A percentile compares a stretch with the other conserved stretches of the same genome.
These are phyloP conservation scores for Candida sp. DNA, from an alignment of 1,139 yeast species.

Conservation along the genomic window DNA sequence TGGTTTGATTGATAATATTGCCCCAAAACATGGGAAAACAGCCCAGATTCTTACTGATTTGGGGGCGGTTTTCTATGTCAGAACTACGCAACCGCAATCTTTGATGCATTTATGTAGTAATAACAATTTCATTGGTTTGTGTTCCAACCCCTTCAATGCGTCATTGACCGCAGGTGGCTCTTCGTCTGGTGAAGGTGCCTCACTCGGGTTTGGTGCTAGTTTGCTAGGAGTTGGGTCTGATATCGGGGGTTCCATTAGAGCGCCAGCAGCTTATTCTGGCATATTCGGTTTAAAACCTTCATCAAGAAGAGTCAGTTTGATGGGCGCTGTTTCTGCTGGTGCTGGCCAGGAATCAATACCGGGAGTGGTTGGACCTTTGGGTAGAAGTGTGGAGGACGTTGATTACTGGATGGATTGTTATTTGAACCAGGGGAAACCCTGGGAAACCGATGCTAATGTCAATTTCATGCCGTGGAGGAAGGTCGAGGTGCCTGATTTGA, in stretches of 20 bases:
- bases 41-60: slow-evolving; percentile 50
- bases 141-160: slow-evolving; percentile 39
- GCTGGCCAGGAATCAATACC: slow-evolving; percentile 57
- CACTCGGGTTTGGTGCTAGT: slow-evolving; percentile 63
- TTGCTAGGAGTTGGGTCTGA: slow-evolving; percentile 72
- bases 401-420: slow-evolving; percentile 56
- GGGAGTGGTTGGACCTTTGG: slow-evolving; percentile 62
- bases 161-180: slow-evolving; percentile 55
- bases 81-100: slow-evolving; percentile 47
- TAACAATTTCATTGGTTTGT: slow-evolving; percentile 38
- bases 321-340: slow-evolving; percentile 52
- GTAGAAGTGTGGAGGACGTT: slow-evolving; percentile 61
- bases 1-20: slow-evolving; percentile 46
- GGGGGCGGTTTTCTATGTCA: slow-evolving; percentile 62
- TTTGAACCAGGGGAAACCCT: slow-evolving; percentile 63
- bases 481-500: slow-evolving; percentile 41
- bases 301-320: slow-evolving; percentile 51
- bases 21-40: slow-evolving; percentile 49
- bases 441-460: slow-evolving; percentile 57
- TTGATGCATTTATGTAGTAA: slow-evolving; percentile 46
- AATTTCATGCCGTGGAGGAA: slow-evolving; percentile 64
- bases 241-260: slow-evolving; percentile 77
- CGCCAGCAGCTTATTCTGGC: slow-evolving; percentile 73
- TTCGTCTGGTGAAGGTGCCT: slow-evolving; percentile 76
- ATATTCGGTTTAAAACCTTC: slow-evolving; percentile 68